Conservation (phyloP, 2,329 filamentous ascomycete genomes). For the Rhynchosporium graminicola region DNA sequence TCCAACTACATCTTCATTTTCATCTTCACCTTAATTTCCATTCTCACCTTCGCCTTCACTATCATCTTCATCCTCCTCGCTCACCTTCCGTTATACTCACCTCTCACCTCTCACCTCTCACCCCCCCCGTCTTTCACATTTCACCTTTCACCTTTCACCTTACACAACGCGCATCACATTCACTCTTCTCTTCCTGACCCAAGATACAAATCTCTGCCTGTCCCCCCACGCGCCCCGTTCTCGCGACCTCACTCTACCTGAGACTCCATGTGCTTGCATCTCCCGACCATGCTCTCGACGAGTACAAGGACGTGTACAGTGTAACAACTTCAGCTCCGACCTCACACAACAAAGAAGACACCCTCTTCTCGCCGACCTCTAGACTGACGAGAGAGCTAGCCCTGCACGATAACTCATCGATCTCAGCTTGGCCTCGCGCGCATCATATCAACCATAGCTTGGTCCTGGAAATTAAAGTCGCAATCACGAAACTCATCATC, state of each 20-base stretch:
- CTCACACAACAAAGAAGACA: constrained; percentile 5
- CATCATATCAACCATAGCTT: not conserved
- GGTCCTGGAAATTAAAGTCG: constrained; percentile 1
- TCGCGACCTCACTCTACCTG: constrained; percentile 5
- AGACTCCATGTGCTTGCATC: constrained; percentile 12
- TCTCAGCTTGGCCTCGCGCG: constrained; percentile 1
- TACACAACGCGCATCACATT: not conserved
- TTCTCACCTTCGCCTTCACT: not conserved
- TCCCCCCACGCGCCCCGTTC: not conserved
- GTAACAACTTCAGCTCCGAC: constrained; percentile 11
- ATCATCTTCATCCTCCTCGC: not conserved
- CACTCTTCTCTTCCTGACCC: not conserved
- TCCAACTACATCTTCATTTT: not conserved
- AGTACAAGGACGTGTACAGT: constrained; percentile 12
- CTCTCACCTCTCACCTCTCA: too few species aligned
- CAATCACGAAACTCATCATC: constrained; percentile 1
- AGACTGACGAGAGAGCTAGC: constrained; percentile 1
- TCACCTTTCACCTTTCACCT: too few species aligned
- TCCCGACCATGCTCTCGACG: constrained; percentile 11
- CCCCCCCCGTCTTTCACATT: too few species aligned
- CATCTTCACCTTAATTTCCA: not conserved
- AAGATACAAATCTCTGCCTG: constrained; percentile 6
- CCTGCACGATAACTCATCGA: constrained; percentile 5
- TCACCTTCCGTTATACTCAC: not conserved
- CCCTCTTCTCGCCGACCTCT: constrained; percentile 14